A percentile compares a stretch with the other conserved stretches of the same genome.
Conservation (phyloP, 2,329 filamentous ascomycete species). For the Epichloe uncinata region DNA sequence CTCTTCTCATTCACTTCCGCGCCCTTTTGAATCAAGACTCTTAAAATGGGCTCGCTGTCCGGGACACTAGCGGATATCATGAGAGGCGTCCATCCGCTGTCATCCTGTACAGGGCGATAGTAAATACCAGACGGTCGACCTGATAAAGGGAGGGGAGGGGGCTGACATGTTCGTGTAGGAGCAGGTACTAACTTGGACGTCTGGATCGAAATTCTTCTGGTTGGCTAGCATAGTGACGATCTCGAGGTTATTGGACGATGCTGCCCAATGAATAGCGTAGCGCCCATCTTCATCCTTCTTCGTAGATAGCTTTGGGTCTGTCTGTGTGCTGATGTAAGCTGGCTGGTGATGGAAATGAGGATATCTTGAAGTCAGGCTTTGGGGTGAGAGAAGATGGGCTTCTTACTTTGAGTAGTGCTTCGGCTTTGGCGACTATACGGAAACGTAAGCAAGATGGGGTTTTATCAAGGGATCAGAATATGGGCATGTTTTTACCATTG, state of each 20-base stretch:
- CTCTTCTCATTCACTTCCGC: slow-evolving; percentile 66
- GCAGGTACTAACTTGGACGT: slow-evolving; percentile 48
- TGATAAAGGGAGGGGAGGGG: background rate
- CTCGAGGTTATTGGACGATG: slow-evolving; percentile 64
- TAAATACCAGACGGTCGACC: no score
- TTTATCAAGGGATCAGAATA: background rate
- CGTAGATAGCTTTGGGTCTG: slow-evolving; percentile 63
- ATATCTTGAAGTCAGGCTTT: background rate
- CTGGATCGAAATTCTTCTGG: slow-evolving; percentile 64
- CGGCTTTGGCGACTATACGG: slow-evolving; percentile 7
- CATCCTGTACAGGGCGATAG: slow-evolving; percentile 38
- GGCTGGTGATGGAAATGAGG: background rate
- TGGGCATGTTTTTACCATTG: slow-evolving; percentile 45
- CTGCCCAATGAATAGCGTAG: slow-evolving; percentile 87
- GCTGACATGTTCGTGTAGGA: no score
- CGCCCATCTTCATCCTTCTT: slow-evolving; percentile 74
- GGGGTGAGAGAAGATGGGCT: background rate
- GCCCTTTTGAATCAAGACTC: slow-evolving; percentile 52
- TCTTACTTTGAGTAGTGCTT: slow-evolving; percentile 9
- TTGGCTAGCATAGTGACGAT: slow-evolving; percentile 63
- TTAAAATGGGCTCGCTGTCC: slow-evolving; percentile 55
- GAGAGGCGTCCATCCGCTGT: slow-evolving; percentile 67
- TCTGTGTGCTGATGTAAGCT: slow-evolving; percentile 28
- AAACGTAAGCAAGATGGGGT: background rate
- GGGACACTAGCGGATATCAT: slow-evolving; percentile 72